phyloP scores from a whole-genome alignment of 1,284 basidiomycete species.

The Uromyces viciae-fabae region DNA sequence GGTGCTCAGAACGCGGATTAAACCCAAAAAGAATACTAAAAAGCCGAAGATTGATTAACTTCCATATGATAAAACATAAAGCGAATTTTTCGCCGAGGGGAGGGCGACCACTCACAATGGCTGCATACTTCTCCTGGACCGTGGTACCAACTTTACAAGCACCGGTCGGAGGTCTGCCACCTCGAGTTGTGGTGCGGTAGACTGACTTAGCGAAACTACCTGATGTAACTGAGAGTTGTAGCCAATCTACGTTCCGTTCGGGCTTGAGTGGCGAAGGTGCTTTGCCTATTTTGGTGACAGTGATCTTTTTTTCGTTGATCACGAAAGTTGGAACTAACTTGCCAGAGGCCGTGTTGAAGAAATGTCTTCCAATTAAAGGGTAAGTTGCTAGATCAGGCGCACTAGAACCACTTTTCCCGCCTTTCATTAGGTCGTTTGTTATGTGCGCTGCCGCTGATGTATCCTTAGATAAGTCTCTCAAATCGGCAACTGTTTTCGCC shows the following conservation, averaged over 20 bases:
- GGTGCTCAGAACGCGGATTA: no score
- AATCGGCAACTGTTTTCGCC: background rate
- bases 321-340: background rate
- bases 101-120: constrained; percentile 11
- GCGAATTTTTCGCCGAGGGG: no score
- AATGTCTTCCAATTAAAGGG: background rate
- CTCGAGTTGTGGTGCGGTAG: constrained; percentile 12
- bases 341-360: background rate
- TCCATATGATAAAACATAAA: no score
- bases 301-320: background rate
- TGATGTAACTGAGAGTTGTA: background rate
- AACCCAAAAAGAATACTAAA: no score
- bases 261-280: background rate
- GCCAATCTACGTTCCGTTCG: constrained; percentile 9
- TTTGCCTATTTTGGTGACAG: background rate
- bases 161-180: background rate
- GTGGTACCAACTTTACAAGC: background rate
- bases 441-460: background rate
- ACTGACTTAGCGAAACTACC: constrained; percentile 9
- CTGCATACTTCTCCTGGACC: background rate
- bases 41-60: no score
- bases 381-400: background rate
- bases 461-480: background rate
- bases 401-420: background rate
- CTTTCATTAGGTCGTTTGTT: constrained; percentile 7